Percentiles rank a stretch among this genome's conserved stretches.
phyloP scores from a whole-genome alignment of 129 eudicot genomes.

The Flaveria ramosissima region DNA sequence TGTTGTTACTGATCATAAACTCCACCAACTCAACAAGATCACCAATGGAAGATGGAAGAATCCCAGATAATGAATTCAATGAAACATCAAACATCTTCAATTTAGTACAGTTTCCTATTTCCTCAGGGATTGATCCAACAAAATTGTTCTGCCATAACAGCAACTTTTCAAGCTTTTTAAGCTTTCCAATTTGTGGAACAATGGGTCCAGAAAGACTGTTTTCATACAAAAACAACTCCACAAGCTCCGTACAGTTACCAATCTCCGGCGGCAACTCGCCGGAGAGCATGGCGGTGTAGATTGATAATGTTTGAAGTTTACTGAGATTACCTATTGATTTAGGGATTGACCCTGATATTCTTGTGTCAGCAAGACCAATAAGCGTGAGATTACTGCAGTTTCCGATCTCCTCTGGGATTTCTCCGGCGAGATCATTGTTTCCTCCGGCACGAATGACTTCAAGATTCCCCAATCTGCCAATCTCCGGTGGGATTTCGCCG shows the following conservation, averaged over 20 bases:
- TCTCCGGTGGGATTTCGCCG: constrained; percentile 51
- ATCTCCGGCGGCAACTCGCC: constrained; percentile 68
- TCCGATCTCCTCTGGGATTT: constrained; percentile 62
- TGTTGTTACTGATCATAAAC: constrained; percentile 65
- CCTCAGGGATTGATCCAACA: constrained; percentile 59
- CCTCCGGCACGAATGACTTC: constrained; percentile 66
- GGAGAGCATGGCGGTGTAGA: constrained; percentile 63
- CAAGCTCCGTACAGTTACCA: constrained; percentile 65
- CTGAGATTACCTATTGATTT: constrained; percentile 54
- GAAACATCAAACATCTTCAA: constrained; percentile 58
- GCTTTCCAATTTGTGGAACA: constrained; percentile 52
- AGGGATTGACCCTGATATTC: constrained; percentile 63
- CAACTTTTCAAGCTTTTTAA: constrained; percentile 52
- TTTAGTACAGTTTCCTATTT: constrained; percentile 65
- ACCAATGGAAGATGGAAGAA: constrained; percentile 56
- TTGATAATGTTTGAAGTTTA: constrained; percentile 57
- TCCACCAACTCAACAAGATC: constrained; percentile 53
- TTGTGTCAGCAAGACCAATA: constrained; percentile 61
- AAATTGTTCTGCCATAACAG: constrained; percentile 65
- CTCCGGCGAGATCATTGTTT: constrained; percentile 59
- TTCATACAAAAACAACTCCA: constrained; percentile 55
- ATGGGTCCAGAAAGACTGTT: constrained; percentile 61
- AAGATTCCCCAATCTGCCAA: constrained; percentile 45
- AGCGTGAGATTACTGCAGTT: constrained; percentile 49
- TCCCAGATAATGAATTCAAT: constrained; percentile 59